Conservation (phyloP, 495 filamentous ascomycete genomes). For the Halenospora varia region DNA sequence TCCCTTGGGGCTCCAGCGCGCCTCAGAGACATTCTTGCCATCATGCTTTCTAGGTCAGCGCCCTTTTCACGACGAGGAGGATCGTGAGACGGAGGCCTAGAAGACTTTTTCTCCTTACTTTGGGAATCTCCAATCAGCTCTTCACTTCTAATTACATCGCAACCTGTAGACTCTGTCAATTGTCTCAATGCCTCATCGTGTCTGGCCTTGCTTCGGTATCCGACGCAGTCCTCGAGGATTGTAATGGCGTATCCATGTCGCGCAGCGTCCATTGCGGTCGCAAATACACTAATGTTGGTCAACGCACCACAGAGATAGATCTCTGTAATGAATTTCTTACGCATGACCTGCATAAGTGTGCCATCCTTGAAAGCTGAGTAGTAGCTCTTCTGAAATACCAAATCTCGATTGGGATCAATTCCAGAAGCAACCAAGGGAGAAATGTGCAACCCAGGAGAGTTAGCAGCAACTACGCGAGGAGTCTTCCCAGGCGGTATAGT, state of each 20-base stretch:
- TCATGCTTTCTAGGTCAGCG: conserved; percentile 16
- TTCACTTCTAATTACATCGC: conserved; percentile 54
- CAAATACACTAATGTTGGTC: conserved; percentile 85
- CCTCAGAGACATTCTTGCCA: conserved; percentile 20
- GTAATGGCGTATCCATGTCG: conserved; percentile 81
- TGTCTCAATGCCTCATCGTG: conserved; percentile 74
- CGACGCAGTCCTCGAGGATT: conserved; percentile 85
- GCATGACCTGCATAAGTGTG: conserved; percentile 63
- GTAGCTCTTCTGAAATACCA: conserved; percentile 69
- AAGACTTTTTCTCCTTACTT: conserved; percentile 7
- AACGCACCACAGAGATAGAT: conserved; percentile 89
- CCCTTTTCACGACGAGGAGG: neutral
- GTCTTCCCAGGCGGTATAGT: conserved; percentile 36
- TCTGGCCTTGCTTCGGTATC: conserved; percentile 67
- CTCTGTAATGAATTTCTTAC: conserved; percentile 78
- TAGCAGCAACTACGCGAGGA: conserved; percentile 55
- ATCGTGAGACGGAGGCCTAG: neutral
- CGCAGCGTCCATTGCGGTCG: conserved; percentile 88
- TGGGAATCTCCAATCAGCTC: conserved; percentile 44
- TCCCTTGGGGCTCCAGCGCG: neutral
- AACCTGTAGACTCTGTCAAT: conserved; percentile 73
- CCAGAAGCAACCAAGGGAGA: conserved; percentile 51
- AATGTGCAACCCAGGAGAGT: conserved; percentile 65
- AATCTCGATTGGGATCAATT: conserved; percentile 56
- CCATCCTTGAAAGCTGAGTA: conserved; percentile 87